Base-by-base conservation (phyloP, 805 yeast genomes). In the Teunomyces gatunensis region DNA sequence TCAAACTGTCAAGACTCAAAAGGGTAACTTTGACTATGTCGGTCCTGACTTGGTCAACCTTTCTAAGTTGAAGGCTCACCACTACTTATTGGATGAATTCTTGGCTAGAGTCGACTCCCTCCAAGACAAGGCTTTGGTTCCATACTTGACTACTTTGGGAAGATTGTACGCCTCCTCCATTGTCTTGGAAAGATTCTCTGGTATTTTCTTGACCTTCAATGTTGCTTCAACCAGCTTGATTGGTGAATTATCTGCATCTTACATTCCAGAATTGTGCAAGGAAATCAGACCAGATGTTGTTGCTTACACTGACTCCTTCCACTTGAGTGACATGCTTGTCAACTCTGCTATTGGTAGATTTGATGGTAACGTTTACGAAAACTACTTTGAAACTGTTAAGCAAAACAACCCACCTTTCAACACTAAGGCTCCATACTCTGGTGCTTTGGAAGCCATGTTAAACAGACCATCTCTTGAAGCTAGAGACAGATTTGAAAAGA, bases 351-450 rank as follows among this genome's bases (percentile, higher is more conserved):
- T 90, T 48, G 97, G 97, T 41, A 77, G 74, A 48, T 84, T 78
- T 67, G 83, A 87, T 57, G 97, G 97, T 49, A 84, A 90, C 64
- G 83, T 88, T 47, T 90, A 89, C 70, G 83, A 83, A 60, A 83
- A 87, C 64, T 89, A 89, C 70, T 85, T 84, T 61, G 68, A 60
- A 21, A 71, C 73, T 47, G 85, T 84, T 49, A 75, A 77, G 56
- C 49, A 49, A 6, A 57, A 60, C 41, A 80, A 79, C 59, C 81
- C 82, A 48, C 80, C 83, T 13, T 61, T 70, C 43, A 63, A 64
- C 11, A 71, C 79, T 51, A 81, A 84, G 58, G 86, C 92, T 11
- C 79, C 83, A n/a, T 84, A 84, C 61, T 70, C 79, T 28, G 71
- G 60, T 9, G 63, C 54, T 9, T 53, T 69, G 42, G 67, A 61